A percentile compares a stretch with the other conserved stretches of the same genome.
Conservation (phyloP, 208 protist species). For the Angomonas deanei region DNA sequence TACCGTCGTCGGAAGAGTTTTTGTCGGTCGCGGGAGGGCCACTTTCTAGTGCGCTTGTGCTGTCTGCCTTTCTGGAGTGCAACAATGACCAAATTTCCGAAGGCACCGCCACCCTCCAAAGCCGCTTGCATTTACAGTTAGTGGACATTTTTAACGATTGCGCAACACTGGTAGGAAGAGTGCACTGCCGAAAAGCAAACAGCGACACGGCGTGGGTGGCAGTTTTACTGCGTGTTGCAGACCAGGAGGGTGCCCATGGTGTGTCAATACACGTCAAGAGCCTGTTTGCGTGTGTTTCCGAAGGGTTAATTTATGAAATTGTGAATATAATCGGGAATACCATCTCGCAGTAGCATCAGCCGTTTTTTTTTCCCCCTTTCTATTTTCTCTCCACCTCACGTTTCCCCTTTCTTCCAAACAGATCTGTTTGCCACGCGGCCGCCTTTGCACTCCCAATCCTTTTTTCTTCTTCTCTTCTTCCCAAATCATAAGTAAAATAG, state of each 20-base stretch:
- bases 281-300: constrained; percentile 33
- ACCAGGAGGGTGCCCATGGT: constrained; percentile 30
- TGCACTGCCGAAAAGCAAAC: constrained; percentile 54
- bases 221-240: constrained; percentile 48
- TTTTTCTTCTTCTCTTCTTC: constrained; percentile 4
- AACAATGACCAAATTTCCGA: constrained; percentile 24
- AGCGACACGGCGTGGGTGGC: constrained; percentile 40
- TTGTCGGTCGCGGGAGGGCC: constrained; percentile 24
- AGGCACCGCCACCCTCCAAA: constrained; percentile 21
- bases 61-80: constrained; percentile 48
- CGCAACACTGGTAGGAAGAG: constrained; percentile 44
- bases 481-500: too few species aligned
- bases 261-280: constrained; percentile 40
- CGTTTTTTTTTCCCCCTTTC: background rate
- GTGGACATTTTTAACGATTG: constrained; percentile 75
- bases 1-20: constrained; percentile 21
- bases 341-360: background rate
- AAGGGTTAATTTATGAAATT: constrained; percentile 55
- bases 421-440: background rate
- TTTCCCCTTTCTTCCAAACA: background rate
- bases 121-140: constrained; percentile 29
- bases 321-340: background rate
- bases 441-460: constrained; percentile 2
- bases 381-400: background rate
- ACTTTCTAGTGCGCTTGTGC: constrained; percentile 22